phyloP scores from a whole-genome alignment of 805 yeast species.

The Kurtzmaniella fragi region DNA sequence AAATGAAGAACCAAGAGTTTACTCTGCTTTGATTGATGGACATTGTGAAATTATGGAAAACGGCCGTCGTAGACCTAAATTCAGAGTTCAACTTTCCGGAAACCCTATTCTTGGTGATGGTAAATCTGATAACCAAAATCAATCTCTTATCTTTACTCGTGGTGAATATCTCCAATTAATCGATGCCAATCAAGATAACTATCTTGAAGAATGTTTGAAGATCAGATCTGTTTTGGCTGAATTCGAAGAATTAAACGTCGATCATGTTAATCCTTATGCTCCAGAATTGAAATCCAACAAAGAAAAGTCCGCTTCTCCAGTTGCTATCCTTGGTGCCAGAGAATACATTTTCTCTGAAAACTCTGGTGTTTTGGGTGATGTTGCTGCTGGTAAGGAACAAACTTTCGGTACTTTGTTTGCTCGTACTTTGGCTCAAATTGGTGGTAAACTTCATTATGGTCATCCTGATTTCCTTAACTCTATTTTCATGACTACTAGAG shows the following conservation, averaged over 20 bases:
- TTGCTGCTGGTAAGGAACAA: conserved; percentile 86
- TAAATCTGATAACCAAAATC: conserved; percentile 79
- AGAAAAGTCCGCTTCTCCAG: conserved; percentile 47
- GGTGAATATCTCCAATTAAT: conserved; percentile 79
- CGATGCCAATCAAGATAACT: conserved; percentile 83
- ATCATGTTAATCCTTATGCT: conserved; percentile 78
- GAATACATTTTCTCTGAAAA: conserved; percentile 82
- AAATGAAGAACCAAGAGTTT: conserved; percentile 43
- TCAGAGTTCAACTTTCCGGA: conserved; percentile 64
- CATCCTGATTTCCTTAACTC: conserved; percentile 80
- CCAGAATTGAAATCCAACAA: conserved; percentile 60
- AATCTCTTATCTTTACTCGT: conserved; percentile 65
- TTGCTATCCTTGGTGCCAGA: conserved; percentile 79
- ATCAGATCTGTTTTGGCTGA: conserved; percentile 71
- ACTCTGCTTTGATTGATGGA: conserved; percentile 69
- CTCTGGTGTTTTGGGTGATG: conserved; percentile 76
- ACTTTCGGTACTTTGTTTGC: conserved; percentile 84
- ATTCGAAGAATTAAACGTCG: conserved; percentile 57
- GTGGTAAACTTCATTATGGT: conserved; percentile 82
- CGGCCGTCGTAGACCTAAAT: conserved; percentile 58
- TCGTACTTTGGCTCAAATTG: conserved; percentile 74
- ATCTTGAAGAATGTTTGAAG: conserved; percentile 76
- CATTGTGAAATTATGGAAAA: conserved; percentile 54
- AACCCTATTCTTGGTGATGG: conserved; percentile 84
- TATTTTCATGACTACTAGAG: conserved; percentile 76